These are phyloP conservation scores for Funneliformis mosseae DNA, from an alignment of 192 early-diverging fungal species.

Conservation along the genomic window DNA sequence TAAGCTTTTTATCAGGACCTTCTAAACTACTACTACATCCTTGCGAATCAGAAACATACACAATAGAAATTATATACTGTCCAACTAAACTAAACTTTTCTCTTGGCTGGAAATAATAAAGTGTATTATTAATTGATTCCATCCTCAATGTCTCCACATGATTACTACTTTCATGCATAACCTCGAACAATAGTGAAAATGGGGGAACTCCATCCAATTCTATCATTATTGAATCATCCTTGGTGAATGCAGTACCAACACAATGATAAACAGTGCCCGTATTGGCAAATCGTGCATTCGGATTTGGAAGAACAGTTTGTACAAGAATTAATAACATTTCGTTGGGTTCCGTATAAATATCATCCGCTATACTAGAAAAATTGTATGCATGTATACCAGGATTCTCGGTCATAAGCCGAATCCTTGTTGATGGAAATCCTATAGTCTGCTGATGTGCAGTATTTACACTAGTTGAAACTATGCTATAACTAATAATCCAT, in stretches of 20 bases:
- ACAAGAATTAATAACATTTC: constrained; percentile 35
- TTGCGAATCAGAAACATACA: constrained; percentile 40
- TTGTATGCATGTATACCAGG: constrained; percentile 41
- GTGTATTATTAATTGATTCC: constrained; percentile 35
- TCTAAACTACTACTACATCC: constrained; percentile 35
- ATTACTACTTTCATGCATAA: constrained; percentile 34
- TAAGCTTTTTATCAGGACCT: constrained; percentile 1
- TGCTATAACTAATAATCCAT: constrained; percentile 13
- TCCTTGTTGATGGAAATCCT: constrained; percentile 35
- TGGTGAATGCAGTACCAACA: constrained; percentile 39
- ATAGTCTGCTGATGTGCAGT: constrained; percentile 7
- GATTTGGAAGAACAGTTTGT: constrained; percentile 40
- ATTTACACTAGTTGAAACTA: neutral
- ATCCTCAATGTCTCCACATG: constrained; percentile 27
- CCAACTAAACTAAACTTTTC: constrained; percentile 37
- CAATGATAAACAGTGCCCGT: constrained; percentile 34
- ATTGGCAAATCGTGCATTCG: constrained; percentile 38
- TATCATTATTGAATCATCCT: constrained; percentile 35
- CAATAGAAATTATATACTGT: constrained; percentile 39
- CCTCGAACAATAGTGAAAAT: constrained; percentile 38
- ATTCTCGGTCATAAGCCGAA: constrained; percentile 39
- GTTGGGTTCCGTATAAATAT: constrained; percentile 38
- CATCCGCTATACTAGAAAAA: constrained; percentile 45
- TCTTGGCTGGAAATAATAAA: constrained; percentile 33
- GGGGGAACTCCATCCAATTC: constrained; percentile 42